Percentiles rank a stretch among this genome's conserved stretches.
Evolutionary conservation across 352 stramenopile genomes (phyloP).

Genomic region (Pythium dissotocum): DNA sequence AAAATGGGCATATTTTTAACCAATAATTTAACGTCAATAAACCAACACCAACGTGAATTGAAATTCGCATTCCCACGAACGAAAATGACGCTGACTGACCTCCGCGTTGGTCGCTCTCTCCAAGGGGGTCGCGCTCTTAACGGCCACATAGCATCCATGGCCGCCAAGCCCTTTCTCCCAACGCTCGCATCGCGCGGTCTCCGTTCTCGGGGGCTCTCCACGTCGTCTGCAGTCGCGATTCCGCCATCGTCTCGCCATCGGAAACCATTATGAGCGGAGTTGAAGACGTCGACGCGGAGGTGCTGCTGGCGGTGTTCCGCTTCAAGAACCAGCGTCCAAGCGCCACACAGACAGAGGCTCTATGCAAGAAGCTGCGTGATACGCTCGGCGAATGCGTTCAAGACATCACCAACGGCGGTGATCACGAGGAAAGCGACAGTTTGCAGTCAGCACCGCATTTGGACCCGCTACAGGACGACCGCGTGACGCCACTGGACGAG

Average conservation of each 20-base stretch:
- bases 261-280: neutral
- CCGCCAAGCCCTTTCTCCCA: neutral
- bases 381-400: conserved; percentile 28
- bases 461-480: conserved; percentile 22
- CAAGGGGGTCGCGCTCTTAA: neutral
- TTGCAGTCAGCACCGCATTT: conserved; percentile 7
- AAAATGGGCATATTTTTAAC: neutral
- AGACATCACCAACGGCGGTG: neutral
- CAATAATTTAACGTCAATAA: neutral
- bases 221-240: neutral
- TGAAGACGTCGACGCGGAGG: neutral
- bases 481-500: conserved; percentile 7
- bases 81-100: neutral
- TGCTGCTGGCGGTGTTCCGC: conserved; percentile 34
- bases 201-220: neutral
- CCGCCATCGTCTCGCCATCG: neutral
- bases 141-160: neutral
- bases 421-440: conserved; percentile 9
- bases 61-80: neutral
- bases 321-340: conserved; percentile 48
- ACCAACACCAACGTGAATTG: no score
- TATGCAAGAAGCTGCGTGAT: conserved; percentile 28
- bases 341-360: conserved; percentile 25
- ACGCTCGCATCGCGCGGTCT: neutral
- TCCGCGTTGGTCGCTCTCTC: neutral